Evolutionary conservation across 176 grass and related monocot species (phyloP).

Genomic region (Hsuehochloa calcarea): DNA sequence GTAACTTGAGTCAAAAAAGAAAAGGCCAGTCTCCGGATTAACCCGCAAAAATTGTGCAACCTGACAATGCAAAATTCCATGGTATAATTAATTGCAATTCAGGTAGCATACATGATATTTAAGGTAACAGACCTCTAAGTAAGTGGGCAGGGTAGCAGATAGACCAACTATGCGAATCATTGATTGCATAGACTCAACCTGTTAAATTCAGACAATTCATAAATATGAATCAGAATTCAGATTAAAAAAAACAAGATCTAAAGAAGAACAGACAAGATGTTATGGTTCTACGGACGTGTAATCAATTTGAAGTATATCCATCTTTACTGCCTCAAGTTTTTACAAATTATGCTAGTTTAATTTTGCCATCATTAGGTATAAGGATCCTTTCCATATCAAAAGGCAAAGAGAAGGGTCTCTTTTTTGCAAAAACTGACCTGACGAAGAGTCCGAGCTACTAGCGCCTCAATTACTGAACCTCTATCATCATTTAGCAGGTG

Average conservation of each 20-base stretch:
- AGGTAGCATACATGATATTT: constrained; percentile 27
- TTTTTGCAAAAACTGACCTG: constrained; percentile 51
- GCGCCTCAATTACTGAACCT: constrained; percentile 94
- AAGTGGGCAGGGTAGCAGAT: constrained; percentile 94
- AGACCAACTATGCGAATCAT: constrained; percentile 99
- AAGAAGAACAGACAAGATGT: constrained; percentile 2
- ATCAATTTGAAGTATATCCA: constrained; percentile 9
- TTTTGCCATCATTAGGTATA: constrained; percentile 14
- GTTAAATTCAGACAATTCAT: constrained; percentile 40
- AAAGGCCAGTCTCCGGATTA: constrained; percentile 77
- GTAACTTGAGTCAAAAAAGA: constrained; percentile 95
- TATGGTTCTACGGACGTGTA: background rate
- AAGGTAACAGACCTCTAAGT: constrained; percentile 66
- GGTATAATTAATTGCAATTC: constrained; percentile 12
- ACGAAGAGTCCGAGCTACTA: constrained; percentile 91
- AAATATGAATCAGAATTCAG: constrained; percentile 17
- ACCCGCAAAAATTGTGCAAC: constrained; percentile 96
- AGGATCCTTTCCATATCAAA: constrained; percentile 5
- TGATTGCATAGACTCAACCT: constrained; percentile 97
- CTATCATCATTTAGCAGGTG: constrained; percentile 97
- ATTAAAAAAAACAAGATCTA: constrained; percentile 27
- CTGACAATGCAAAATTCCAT: constrained; percentile 45
- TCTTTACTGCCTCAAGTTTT: constrained; percentile 4
- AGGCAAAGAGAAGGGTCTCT: background rate
- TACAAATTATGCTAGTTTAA: constrained; percentile 23